A percentile compares a stretch with the other conserved stretches of the same genome.
Conservation (phyloP, 176 grass and related monocot genomes). For the Ampelocalamus luodianensis region DNA sequence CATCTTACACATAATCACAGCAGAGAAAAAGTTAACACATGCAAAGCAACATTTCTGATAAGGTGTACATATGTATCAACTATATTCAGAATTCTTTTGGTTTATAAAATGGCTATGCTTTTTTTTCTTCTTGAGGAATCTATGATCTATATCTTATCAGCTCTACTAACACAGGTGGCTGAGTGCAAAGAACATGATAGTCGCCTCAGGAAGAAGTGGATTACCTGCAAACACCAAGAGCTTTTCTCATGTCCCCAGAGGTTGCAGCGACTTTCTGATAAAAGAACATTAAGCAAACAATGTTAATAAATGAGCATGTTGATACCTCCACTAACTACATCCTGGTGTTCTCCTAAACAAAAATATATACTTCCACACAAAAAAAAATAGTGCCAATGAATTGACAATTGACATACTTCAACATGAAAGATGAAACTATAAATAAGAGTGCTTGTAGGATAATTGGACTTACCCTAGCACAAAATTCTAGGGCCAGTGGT, state of each 20-base stretch:
- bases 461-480: conserved; percentile 81
- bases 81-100: too few relatives aligned
- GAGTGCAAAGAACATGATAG: not conserved
- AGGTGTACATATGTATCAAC: not conserved
- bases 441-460: not conserved
- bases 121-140: too few relatives aligned
- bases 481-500: conserved; percentile 80
- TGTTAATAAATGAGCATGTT: conserved; percentile 13
- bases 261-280: conserved; percentile 88
- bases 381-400: not conserved
- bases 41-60: not conserved
- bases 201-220: conserved; percentile 10
- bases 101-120: not conserved
- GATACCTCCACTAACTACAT: conserved; percentile 9
- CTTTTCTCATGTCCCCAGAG: conserved; percentile 95
- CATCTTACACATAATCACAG: not conserved
- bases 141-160: not conserved
- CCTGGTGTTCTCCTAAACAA: not conserved
- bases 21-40: not conserved
- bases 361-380: not conserved
- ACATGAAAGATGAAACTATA: conserved; percentile 17
- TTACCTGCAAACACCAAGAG: conserved; percentile 92
- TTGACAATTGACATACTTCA: not conserved
- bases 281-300: conserved; percentile 40
- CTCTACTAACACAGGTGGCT: not conserved